These are phyloP conservation scores for Lactifluus pinguis DNA, from an alignment of 768 basidiomycete genomes.

Conservation along the genomic window DNA sequence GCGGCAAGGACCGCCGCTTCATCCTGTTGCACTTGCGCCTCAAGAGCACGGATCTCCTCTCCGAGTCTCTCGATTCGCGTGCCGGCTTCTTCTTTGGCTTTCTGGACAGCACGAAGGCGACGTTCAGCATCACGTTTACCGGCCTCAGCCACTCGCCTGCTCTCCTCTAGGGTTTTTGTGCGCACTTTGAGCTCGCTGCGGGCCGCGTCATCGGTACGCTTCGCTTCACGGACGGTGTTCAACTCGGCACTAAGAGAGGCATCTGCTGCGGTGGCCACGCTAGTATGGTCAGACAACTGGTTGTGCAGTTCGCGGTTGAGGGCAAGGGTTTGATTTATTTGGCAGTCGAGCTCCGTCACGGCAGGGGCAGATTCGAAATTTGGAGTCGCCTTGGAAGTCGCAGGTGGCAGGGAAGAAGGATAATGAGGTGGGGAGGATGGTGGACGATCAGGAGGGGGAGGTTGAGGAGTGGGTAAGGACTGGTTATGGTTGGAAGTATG, in stretches of 20 bases:
- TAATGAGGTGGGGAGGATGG: slow-evolving; percentile 2
- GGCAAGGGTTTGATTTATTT: slow-evolving; percentile 55
- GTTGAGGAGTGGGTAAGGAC: slow-evolving; percentile 21
- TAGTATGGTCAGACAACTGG: slow-evolving; percentile 49
- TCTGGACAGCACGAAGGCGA: slow-evolving; percentile 64
- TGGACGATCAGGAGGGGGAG: slow-evolving; percentile 16
- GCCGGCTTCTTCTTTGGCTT: slow-evolving; percentile 50
- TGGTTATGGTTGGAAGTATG: slow-evolving; percentile 44
- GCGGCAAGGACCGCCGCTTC: background rate
- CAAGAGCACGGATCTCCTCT: slow-evolving; percentile 47
- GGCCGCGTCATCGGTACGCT: slow-evolving; percentile 74
- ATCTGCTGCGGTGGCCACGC: slow-evolving; percentile 38
- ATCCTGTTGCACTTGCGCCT: slow-evolving; percentile 23
- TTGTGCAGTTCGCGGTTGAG: slow-evolving; percentile 58
- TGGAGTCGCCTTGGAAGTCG: slow-evolving; percentile 25
- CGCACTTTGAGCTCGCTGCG: slow-evolving; percentile 73
- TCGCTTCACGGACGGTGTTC: slow-evolving; percentile 67
- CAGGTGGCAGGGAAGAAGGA: slow-evolving; percentile 9
- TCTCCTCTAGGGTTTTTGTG: slow-evolving; percentile 81
- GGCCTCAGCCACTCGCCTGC: slow-evolving; percentile 74
- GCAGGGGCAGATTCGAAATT: slow-evolving; percentile 53
- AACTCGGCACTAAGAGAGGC: slow-evolving; percentile 53
- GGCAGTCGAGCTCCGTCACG: slow-evolving; percentile 65
- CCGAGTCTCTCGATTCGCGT: slow-evolving; percentile 47
- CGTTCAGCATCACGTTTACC: slow-evolving; percentile 81